Conservation (phyloP, 208 protist genomes). For the Wallacemonas sp. region DNA sequence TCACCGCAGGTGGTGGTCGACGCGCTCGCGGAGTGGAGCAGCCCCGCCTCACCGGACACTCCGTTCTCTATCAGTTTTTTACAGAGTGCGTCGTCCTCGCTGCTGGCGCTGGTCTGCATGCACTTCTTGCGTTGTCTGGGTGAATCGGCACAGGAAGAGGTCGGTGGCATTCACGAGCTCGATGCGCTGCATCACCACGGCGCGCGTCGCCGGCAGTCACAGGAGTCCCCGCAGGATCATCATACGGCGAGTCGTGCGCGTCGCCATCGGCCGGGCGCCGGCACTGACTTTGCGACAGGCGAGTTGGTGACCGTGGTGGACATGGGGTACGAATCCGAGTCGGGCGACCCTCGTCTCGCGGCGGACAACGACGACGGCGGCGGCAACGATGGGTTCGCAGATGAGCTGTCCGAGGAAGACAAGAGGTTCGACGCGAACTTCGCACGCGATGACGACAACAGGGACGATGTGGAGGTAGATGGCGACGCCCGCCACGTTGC, state of each 20-base stretch:
- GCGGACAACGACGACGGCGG: background rate
- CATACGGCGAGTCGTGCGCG: too few relatives aligned
- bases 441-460: background rate
- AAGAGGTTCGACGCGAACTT: background rate
- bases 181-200: background rate
- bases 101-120: conserved; percentile 15
- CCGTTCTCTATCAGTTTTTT: conserved; percentile 2
- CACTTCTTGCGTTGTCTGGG: conserved; percentile 16
- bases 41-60: background rate
- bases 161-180: conserved; percentile 15
- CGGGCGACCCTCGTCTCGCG: too few relatives aligned
- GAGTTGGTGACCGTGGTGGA: background rate
- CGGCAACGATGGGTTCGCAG: background rate
- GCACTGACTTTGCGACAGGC: background rate
- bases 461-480: background rate
- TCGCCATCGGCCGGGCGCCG: background rate
- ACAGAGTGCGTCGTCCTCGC: conserved; percentile 5
- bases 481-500: background rate
- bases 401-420: background rate
- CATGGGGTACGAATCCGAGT: background rate
- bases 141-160: conserved; percentile 8
- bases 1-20: background rate
- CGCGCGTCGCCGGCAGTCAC: conserved; percentile 1
- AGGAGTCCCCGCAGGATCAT: background rate
- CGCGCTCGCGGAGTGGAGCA: background rate